These are phyloP conservation scores for Skeletonema grethae DNA, from an alignment of 108 stramenopile genomes.

Conservation along the genomic window DNA sequence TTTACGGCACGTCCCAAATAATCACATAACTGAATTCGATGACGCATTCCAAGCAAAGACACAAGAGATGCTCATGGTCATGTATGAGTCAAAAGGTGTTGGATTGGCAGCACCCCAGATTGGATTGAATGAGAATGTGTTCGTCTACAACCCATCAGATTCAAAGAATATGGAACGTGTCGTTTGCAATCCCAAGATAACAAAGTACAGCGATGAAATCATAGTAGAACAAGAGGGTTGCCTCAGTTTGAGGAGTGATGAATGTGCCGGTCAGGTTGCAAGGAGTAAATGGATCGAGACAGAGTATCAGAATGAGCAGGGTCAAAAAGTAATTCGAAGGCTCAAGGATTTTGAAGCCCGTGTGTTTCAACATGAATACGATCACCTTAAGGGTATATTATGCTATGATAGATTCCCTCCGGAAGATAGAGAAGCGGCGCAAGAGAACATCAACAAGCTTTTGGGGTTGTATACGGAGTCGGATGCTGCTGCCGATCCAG, in stretches of 20 bases:
- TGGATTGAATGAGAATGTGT: constrained; percentile 38
- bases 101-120: constrained; percentile 53
- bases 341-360: constrained; percentile 43
- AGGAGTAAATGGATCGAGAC: constrained; percentile 28
- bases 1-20: constrained; percentile 26
- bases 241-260: constrained; percentile 29
- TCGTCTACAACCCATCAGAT: constrained; percentile 50
- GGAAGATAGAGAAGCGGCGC: constrained; percentile 35
- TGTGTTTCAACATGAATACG: constrained; percentile 56
- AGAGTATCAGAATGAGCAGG: constrained; percentile 30
- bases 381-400: constrained; percentile 45
- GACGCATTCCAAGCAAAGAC: constrained; percentile 21
- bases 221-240: constrained; percentile 42
- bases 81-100: constrained; percentile 51
- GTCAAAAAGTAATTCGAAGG: constrained; percentile 8
- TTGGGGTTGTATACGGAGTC: constrained; percentile 30
- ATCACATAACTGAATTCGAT: constrained; percentile 25
- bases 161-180: constrained; percentile 28
- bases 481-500: constrained; percentile 22
- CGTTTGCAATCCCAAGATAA: constrained; percentile 42
- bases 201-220: constrained; percentile 24
- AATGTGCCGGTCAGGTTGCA: constrained; percentile 23
- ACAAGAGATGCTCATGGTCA: constrained; percentile 46
- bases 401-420: constrained; percentile 36
- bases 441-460: constrained; percentile 30